Conservation (phyloP, 805 yeast species). For the Yamadazyma scolyti region DNA sequence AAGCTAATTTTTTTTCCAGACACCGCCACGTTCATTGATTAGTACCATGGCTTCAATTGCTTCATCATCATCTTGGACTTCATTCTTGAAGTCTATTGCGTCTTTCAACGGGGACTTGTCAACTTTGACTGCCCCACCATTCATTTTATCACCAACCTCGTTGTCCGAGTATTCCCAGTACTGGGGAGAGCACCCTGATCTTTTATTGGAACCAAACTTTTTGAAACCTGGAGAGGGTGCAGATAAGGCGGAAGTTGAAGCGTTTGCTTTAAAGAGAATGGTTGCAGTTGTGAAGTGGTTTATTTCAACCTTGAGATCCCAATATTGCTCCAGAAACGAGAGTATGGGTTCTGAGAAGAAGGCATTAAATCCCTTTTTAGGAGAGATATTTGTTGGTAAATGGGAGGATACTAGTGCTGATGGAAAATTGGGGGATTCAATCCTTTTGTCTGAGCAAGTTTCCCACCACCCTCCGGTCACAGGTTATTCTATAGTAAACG, state of each 20-base stretch:
- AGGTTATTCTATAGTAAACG: constrained; percentile 82
- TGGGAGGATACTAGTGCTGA: constrained; percentile 57
- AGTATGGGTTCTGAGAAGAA: constrained; percentile 94
- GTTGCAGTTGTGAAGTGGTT: constrained; percentile 88
- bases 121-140: constrained; percentile 95
- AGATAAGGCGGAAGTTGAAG: constrained; percentile 27
- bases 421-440: constrained; percentile 65
- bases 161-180: constrained; percentile 88
- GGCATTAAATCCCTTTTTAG: constrained; percentile 93
- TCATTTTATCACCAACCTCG: constrained; percentile 87
- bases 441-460: constrained; percentile 84
- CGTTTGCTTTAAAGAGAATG: constrained; percentile 60
- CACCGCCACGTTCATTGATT: no score
- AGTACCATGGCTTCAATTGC: constrained; percentile 19
- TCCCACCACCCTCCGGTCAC: constrained; percentile 97
- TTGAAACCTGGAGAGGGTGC: constrained; percentile 40
- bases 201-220: constrained; percentile 69
- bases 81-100: constrained; percentile 86
- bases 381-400: constrained; percentile 89
- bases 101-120: constrained; percentile 92
- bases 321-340: constrained; percentile 90
- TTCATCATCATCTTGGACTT: constrained; percentile 66
- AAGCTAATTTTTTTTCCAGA: no score
- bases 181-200: constrained; percentile 92
- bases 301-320: constrained; percentile 85